Conservation (phyloP, 331 rosid genomes). For the Acacia pycnantha region DNA sequence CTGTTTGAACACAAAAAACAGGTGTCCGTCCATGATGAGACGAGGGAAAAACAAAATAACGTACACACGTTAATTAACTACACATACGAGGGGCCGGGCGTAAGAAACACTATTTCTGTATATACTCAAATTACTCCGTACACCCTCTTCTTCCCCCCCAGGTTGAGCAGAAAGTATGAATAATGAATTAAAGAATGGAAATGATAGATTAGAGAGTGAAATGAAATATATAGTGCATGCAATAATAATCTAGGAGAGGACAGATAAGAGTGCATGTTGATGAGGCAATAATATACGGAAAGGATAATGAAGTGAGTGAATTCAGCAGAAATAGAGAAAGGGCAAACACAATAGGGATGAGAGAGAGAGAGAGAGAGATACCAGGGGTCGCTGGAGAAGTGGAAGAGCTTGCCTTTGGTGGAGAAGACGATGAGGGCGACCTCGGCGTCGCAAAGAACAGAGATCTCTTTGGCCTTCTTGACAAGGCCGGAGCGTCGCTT, state of each 20-base stretch:
- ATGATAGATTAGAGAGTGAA: not conserved
- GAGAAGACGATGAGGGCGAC: constrained; percentile 78
- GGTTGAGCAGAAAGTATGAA: no score
- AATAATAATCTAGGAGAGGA: no score
- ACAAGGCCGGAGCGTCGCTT: constrained; percentile 76
- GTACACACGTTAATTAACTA: not conserved
- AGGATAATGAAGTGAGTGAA: not conserved
- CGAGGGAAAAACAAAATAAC: not conserved
- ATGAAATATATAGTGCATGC: not conserved
- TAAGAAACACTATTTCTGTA: not conserved
- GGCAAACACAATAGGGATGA: not conserved
- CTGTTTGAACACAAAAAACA: not conserved
- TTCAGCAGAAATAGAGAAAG: not conserved
- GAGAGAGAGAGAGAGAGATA: not conserved
- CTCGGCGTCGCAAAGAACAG: constrained; percentile 88
- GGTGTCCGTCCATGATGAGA: not conserved
- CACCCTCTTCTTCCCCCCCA: not conserved
- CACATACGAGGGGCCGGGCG: not conserved
- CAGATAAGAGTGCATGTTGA: not conserved
- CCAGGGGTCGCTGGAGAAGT: constrained; percentile 68
- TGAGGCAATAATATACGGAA: not conserved
- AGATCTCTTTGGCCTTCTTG: constrained; percentile 85
- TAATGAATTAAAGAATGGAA: not conserved
- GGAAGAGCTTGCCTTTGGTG: constrained; percentile 70
- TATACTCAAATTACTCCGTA: not conserved